Evolutionary conservation across 2,329 filamentous ascomycete genomes (phyloP).

Genomic region (Cryphonectria nitschkei): DNA sequence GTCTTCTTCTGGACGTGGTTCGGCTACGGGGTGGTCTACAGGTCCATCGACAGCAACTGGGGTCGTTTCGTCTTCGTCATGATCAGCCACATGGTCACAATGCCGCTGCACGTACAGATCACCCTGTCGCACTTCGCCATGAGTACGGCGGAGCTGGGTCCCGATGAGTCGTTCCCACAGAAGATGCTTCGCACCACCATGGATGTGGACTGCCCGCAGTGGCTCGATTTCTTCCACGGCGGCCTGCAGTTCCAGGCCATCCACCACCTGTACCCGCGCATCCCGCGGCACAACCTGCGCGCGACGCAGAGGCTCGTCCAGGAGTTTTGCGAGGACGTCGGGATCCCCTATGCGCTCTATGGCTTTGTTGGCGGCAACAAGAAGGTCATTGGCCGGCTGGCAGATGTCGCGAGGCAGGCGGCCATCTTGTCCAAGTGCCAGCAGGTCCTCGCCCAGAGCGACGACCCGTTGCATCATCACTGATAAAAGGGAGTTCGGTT

Average conservation of each 20-base stretch:
- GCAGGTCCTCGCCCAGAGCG: constrained; percentile 47
- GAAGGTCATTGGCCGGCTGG: constrained; percentile 75
- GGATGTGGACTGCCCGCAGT: constrained; percentile 86
- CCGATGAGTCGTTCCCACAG: constrained; percentile 84
- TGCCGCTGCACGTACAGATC: constrained; percentile 86
- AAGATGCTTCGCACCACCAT: constrained; percentile 92
- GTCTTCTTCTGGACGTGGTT: constrained; percentile 86
- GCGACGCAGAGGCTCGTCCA: constrained; percentile 74
- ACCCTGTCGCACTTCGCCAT: constrained; percentile 92
- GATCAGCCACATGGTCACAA: constrained; percentile 78
- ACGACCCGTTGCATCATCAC: constrained; percentile 33
- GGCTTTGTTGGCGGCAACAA: constrained; percentile 85
- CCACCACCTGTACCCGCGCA: constrained; percentile 82
- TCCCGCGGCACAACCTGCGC: constrained; percentile 84
- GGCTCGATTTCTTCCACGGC: constrained; percentile 89
- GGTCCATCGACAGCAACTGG: constrained; percentile 68
- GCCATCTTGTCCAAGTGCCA: constrained; percentile 78
- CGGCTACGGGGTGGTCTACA: constrained; percentile 80
- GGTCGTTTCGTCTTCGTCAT: constrained; percentile 75
- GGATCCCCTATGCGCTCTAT: constrained; percentile 83
- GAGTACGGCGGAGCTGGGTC: constrained; percentile 85
- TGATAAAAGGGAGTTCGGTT: neutral
- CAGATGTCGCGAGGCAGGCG: constrained; percentile 79
- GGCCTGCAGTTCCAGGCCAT: constrained; percentile 89
- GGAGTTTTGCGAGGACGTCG: constrained; percentile 80